These are phyloP conservation scores for Sarocladium strictum DNA, from an alignment of 2,329 filamentous ascomycete genomes.

Conservation along the genomic window DNA sequence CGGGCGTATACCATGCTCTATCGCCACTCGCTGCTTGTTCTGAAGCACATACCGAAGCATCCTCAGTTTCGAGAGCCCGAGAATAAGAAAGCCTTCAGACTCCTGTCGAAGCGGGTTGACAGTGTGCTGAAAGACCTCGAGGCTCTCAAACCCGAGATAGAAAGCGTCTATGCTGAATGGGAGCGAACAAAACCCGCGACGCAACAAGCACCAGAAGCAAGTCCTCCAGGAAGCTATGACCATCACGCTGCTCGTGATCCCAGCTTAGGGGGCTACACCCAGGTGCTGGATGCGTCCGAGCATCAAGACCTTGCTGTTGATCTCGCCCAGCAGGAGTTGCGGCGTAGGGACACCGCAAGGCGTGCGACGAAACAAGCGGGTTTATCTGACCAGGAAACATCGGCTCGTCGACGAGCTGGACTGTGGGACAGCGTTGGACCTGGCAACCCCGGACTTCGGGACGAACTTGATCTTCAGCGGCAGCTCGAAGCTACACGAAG, in stretches of 20 bases:
- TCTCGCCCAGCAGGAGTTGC: constrained; percentile 67
- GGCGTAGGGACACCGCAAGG: constrained; percentile 57
- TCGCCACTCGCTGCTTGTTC: constrained; percentile 78
- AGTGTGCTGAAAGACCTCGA: constrained; percentile 67
- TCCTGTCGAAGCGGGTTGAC: constrained; percentile 42
- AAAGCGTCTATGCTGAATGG: constrained; percentile 65
- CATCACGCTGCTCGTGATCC: constrained; percentile 53
- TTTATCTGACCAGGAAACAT: constrained; percentile 50
- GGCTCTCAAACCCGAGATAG: constrained; percentile 71
- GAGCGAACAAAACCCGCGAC: constrained; percentile 42
- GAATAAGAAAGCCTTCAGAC: constrained; percentile 56
- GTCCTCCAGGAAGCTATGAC: constrained; percentile 27
- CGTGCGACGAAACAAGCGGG: constrained; percentile 52
- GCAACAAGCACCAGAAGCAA: constrained; percentile 14
- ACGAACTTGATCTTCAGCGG: constrained; percentile 39
- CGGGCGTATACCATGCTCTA: constrained; percentile 90
- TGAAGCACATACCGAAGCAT: constrained; percentile 68
- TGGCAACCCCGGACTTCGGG: constrained; percentile 12
- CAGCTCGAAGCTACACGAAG: constrained; percentile 50
- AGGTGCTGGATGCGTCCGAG: constrained; percentile 62
- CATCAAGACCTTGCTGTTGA: constrained; percentile 72
- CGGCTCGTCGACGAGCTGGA: constrained; percentile 41
- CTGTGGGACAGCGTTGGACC: constrained; percentile 29
- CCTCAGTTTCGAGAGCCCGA: constrained; percentile 66
- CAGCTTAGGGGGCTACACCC: constrained; percentile 49